These are phyloP conservation scores for Syncephalastrum sp. DNA, from an alignment of 371 early-diverging fungal species.

Conservation along the genomic window DNA sequence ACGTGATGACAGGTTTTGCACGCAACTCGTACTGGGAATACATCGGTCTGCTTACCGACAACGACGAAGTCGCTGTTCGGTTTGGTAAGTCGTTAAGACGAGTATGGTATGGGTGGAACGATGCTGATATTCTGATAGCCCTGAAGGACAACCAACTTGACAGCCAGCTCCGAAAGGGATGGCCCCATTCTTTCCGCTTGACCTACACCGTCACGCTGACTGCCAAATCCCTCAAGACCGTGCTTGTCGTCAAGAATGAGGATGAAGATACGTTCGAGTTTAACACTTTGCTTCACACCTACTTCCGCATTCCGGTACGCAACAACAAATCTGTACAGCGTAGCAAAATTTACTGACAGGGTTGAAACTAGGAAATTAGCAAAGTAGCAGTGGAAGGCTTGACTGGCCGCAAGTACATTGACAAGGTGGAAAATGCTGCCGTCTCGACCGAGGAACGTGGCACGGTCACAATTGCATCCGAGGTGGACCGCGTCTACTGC, in stretches of 20 bases:
- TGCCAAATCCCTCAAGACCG: constrained; percentile 65
- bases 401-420: constrained; percentile 54
- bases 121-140: constrained; percentile 23
- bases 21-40: constrained; percentile 73
- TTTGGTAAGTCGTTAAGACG: constrained; percentile 50
- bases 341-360: background rate
- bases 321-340: background rate
- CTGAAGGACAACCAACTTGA: constrained; percentile 62
- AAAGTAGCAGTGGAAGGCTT: constrained; percentile 67
- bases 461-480: constrained; percentile 53
- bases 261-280: constrained; percentile 69
- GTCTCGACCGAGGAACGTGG: constrained; percentile 38
- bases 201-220: constrained; percentile 79
- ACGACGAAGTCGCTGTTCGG: constrained; percentile 58
- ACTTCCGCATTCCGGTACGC: constrained; percentile 73
- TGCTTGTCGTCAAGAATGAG: constrained; percentile 74
- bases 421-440: constrained; percentile 66
- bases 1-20: constrained; percentile 73
- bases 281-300: constrained; percentile 89
- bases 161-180: constrained; percentile 52
- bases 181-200: constrained; percentile 77
- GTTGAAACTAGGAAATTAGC: constrained; percentile 49
- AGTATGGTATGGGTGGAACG: background rate
- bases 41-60: constrained; percentile 53
- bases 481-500: constrained; percentile 79